Evolutionary conservation across 208 protist genomes (phyloP), one percentile per base, ranked within the genome.

Genomic region (Trypanosoma avium): DNA sequence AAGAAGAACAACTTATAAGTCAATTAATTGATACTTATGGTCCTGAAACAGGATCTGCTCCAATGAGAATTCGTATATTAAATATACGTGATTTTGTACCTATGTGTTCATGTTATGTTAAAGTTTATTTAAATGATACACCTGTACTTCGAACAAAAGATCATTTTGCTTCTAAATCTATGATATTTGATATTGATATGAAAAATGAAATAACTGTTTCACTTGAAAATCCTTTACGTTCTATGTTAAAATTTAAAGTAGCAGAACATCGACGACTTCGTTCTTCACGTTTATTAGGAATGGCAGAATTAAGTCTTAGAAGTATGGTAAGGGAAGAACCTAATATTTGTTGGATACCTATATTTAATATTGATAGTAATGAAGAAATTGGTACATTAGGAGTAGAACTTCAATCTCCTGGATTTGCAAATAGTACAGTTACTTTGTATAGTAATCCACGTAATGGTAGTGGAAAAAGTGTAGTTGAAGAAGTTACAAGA

Each of bases 41-140:
- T 46, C 67, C 59, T 9, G 67, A 70, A 56, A 69, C 47, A 33
- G 74, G 74, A 32, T 32, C 73, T 29, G 84, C 83, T 1, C 86
- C 83, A 10, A 88, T 95, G 84, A 75, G 72, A 10, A 76, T 95
- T 58, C 75, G 68, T 19, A 62, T 95, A 19, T 62, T 92, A 10
- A 80, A 82, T 26, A 68, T 95, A 61, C 61, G 63, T 21, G 70
- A 73, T 13, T 90, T 89, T 61, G 15, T 46, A 26, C 62, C 61
- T 7, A 53, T 62, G 2, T 74, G 33, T 19, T 40, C 72, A 38
- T 87, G 73, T 56, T 90, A 88, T 70, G 89, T 92, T 53, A 91
- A 88, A 63, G 84, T 71, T 26, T 83, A 85, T 62, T 45, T 95
- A 32, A 75, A 86, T 53, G 59, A 71, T 30, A 55, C 59, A 62